phyloP scores from a whole-genome alignment of 2,329 filamentous ascomycete species.

The Alternaria sp. region DNA sequence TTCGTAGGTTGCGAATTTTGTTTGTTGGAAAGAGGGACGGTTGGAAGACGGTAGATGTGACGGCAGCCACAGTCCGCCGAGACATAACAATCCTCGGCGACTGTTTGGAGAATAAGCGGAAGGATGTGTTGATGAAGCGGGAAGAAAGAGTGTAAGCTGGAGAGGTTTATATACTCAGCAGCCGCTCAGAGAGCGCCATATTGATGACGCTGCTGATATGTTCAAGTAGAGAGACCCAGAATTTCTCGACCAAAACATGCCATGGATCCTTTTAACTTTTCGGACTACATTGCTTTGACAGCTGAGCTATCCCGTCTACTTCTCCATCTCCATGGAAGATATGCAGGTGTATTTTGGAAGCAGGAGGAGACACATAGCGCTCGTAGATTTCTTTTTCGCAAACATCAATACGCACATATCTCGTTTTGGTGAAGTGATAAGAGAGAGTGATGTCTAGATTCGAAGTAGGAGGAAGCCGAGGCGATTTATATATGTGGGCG shows the following conservation, averaged over 20 bases:
- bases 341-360: background rate
- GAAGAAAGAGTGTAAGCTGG: background rate
- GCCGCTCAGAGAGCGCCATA: background rate
- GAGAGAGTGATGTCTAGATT: background rate
- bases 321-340: background rate
- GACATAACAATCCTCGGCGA: too few relatives aligned
- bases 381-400: background rate
- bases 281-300: background rate
- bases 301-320: background rate
- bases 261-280: accelerated
- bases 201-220: too few relatives aligned
- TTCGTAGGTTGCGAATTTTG: accelerated
- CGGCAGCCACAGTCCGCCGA: accelerated
- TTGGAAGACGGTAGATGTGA: background rate
- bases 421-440: background rate
- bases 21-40: background rate
- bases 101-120: background rate
- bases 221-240: too few relatives aligned
- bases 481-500: background rate
- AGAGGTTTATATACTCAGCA: background rate
- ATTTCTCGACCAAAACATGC: background rate
- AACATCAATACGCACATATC: too few relatives aligned
- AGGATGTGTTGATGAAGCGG: background rate
- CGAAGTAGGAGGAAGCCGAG: background rate
- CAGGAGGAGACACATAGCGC: background rate